Evolutionary conservation across 108 stramenopile genomes (phyloP).

Genomic region (Skeletonema marinoi): DNA sequence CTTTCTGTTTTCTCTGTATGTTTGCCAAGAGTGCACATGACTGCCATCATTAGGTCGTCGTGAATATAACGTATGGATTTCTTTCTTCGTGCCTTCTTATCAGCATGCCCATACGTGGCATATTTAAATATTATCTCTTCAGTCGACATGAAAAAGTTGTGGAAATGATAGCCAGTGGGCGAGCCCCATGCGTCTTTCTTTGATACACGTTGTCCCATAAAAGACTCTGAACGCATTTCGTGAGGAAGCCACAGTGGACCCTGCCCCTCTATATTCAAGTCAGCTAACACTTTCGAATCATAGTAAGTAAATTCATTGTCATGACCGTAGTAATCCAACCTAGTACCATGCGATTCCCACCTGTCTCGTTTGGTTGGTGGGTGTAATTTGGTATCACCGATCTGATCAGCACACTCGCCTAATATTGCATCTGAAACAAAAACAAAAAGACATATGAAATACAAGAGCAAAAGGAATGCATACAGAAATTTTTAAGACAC

Average conservation of each 20-base stretch:
- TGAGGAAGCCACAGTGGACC: slow-evolving; percentile 33
- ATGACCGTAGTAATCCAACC: slow-evolving; percentile 16
- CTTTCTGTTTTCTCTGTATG: slow-evolving; percentile 1
- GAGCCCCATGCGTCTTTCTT: slow-evolving; percentile 11
- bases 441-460: not conserved
- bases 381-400: slow-evolving; percentile 29
- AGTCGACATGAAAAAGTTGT: slow-evolving; percentile 45
- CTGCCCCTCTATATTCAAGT: not conserved
- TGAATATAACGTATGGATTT: slow-evolving; percentile 13
- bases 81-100: not conserved
- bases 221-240: slow-evolving; percentile 21
- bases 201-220: not conserved
- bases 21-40: slow-evolving; percentile 27
- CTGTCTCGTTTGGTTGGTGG: slow-evolving; percentile 19
- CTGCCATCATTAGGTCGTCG: slow-evolving; percentile 24
- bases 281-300: slow-evolving; percentile 2
- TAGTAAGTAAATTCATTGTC: slow-evolving; percentile 7
- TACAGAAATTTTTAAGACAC: not conserved
- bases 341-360: slow-evolving; percentile 8
- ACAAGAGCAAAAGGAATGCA: not conserved
- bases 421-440: slow-evolving; percentile 8
- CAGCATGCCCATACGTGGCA: slow-evolving; percentile 44
- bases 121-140: slow-evolving; percentile 36
- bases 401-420: slow-evolving; percentile 48
- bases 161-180: slow-evolving; percentile 49